Conservation (phyloP, 306 rosid species). For the Delonix regia region DNA sequence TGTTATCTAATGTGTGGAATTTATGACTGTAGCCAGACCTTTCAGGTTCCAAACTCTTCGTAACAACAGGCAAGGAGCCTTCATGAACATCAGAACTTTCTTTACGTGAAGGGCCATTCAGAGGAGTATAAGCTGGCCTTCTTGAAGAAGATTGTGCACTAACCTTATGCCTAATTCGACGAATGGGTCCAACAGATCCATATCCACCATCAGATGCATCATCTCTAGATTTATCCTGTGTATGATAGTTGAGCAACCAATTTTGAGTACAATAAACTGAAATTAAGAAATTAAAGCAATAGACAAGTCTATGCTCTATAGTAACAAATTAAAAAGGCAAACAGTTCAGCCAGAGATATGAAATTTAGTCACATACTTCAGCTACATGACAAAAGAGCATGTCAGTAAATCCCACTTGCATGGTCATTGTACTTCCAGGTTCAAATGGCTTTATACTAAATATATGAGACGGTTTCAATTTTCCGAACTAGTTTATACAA, state of each 20-base stretch:
- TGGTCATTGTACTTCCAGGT: slow-evolving; percentile 3
- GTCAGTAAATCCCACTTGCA: slow-evolving; percentile 14
- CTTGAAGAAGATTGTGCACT: slow-evolving; percentile 52
- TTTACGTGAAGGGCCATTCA: slow-evolving; percentile 38
- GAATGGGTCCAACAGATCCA: slow-evolving; percentile 84
- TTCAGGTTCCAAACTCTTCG: slow-evolving; percentile 49
- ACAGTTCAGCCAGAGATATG: slow-evolving; percentile 8
- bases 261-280: slow-evolving; percentile 4
- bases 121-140: slow-evolving; percentile 40
- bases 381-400: slow-evolving; percentile 5
- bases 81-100: slow-evolving; percentile 44
- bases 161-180: slow-evolving; percentile 54
- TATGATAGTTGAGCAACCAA: slow-evolving; percentile 25
- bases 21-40: slow-evolving; percentile 39
- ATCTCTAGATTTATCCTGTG: slow-evolving; percentile 54
- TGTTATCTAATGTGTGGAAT: slow-evolving; percentile 1
- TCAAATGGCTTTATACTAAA: slow-evolving; percentile 12
- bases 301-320: slow-evolving; percentile 19
- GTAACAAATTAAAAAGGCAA: not conserved
- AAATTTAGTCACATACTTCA: not conserved
- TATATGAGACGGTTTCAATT: slow-evolving; percentile 17
- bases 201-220: slow-evolving; percentile 53
- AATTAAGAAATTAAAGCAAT: slow-evolving; percentile 6
- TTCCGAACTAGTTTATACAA: not conserved
- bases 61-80: slow-evolving; percentile 45